These are phyloP conservation scores for Tephrocybe sp. DNA, from an alignment of 768 basidiomycete species.

Conservation along the genomic window DNA sequence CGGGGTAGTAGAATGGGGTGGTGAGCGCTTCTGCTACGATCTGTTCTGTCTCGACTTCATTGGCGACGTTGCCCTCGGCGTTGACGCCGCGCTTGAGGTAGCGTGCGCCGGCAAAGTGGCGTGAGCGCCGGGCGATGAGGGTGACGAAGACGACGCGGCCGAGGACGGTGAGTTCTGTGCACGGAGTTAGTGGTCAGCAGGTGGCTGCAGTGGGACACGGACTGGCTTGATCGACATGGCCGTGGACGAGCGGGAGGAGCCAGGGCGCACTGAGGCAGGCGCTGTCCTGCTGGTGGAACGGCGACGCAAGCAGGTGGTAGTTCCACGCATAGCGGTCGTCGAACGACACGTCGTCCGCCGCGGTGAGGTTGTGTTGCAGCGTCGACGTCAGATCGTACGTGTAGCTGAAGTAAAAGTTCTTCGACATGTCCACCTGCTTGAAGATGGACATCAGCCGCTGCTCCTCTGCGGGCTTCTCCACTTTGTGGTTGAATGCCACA, in stretches of 20 bases:
- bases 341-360: constrained; percentile 54
- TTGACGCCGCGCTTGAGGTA: constrained; percentile 95
- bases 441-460: constrained; percentile 87
- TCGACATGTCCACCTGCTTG: constrained; percentile 97
- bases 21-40: constrained; percentile 90
- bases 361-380: constrained; percentile 86
- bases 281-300: constrained; percentile 50
- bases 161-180: constrained; percentile 82
- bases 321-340: constrained; percentile 97
- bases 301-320: constrained; percentile 74
- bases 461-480: constrained; percentile 88
- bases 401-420: constrained; percentile 99
- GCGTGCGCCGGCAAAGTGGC: constrained; percentile 94
- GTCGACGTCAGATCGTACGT: constrained; percentile 98
- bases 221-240: constrained; percentile 99
- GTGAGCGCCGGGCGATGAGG: constrained; percentile 90
- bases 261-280: constrained; percentile 64
- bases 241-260: constrained; percentile 91
- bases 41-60: constrained; percentile 99
- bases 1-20: constrained; percentile 84
- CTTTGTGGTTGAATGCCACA: constrained; percentile 74
- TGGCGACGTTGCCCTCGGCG: constrained; percentile 97
- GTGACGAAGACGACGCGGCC: constrained; percentile 91
- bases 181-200: neutral
- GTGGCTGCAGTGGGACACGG: constrained; percentile 27